Evolutionary conservation across 2,329 filamentous ascomycete species (phyloP).

Genomic region (Penicillium sp.): DNA sequence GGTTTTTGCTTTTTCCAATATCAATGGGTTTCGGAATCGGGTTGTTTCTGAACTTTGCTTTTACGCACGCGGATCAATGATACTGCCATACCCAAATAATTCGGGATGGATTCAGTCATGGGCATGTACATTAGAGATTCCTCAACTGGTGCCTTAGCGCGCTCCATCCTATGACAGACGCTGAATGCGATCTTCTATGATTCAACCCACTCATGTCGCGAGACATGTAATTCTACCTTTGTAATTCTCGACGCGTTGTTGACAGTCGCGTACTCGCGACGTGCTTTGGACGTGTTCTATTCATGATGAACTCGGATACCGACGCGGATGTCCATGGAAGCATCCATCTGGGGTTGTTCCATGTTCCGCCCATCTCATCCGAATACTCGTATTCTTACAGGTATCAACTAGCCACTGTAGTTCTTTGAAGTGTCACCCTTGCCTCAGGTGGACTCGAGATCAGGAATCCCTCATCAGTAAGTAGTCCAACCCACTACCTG

Average conservation of each 20-base stretch:
- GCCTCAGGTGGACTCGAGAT: too few species aligned
- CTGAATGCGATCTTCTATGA: slow-evolving; percentile 36
- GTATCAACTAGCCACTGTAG: too few species aligned
- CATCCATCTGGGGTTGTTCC: too few species aligned
- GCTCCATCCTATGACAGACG: slow-evolving; percentile 40
- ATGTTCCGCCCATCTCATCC: too few species aligned
- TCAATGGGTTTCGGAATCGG: slow-evolving; percentile 45
- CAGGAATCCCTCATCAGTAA: too few species aligned
- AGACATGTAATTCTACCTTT: neutral
- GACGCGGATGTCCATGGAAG: too few species aligned
- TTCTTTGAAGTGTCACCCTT: too few species aligned
- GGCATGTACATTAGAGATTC: slow-evolving; percentile 42
- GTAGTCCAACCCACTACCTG: too few species aligned
- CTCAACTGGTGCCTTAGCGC: slow-evolving; percentile 34
- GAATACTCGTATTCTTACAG: too few species aligned
- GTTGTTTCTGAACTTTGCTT: slow-evolving; percentile 39
- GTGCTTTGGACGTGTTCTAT: neutral
- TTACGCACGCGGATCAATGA: slow-evolving; percentile 35
- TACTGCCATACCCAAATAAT: slow-evolving; percentile 31
- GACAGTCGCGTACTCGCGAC: too few species aligned
- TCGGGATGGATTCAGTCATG: slow-evolving; percentile 37
- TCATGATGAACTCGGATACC: too few species aligned
- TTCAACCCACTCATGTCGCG: slow-evolving; percentile 21
- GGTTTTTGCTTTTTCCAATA: slow-evolving; percentile 45
- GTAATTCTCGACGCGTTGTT: too few species aligned